Conservation (phyloP, 2,329 filamentous ascomycete genomes). For the Albifimbria verrucaria region DNA sequence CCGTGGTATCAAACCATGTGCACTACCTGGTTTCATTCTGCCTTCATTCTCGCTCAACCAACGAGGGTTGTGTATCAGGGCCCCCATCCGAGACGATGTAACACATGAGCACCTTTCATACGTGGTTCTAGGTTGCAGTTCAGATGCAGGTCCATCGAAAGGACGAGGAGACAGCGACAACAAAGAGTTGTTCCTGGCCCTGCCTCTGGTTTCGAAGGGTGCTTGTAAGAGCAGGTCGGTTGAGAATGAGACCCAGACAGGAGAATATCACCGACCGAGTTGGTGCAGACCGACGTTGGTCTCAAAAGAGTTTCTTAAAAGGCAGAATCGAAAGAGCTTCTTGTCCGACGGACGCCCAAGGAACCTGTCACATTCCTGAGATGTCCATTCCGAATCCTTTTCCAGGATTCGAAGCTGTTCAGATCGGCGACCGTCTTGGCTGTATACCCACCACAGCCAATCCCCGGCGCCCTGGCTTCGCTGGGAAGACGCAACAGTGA, state of each 20-base stretch:
- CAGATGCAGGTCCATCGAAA: no score
- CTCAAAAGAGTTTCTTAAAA: background rate
- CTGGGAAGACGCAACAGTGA: background rate
- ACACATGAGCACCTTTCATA: slow-evolving; percentile 4
- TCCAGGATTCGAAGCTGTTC: slow-evolving; percentile 1
- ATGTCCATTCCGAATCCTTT: background rate
- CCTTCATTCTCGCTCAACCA: slow-evolving; percentile 2
- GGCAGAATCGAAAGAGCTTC: background rate
- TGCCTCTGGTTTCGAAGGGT: slow-evolving; percentile 3
- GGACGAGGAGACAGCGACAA: no score
- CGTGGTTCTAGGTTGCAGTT: background rate
- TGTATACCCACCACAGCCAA: slow-evolving; percentile 3
- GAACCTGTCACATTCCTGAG: background rate
- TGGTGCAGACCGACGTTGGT: slow-evolving; percentile 1
- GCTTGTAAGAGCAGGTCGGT: slow-evolving; percentile 1
- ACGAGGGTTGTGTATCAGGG: background rate
- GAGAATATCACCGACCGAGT: slow-evolving; percentile 1
- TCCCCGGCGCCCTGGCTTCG: slow-evolving; percentile 1
- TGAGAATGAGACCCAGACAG: background rate
- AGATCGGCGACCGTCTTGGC: background rate
- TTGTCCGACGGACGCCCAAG: background rate
- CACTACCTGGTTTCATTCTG: background rate
- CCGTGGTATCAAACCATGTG: background rate
- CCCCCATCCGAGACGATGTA: slow-evolving; percentile 1
- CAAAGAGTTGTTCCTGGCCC: background rate